Base-by-base conservation (phyloP, 1,284 basidiomycete species). In the Sanghuangporus weigelae region DNA sequence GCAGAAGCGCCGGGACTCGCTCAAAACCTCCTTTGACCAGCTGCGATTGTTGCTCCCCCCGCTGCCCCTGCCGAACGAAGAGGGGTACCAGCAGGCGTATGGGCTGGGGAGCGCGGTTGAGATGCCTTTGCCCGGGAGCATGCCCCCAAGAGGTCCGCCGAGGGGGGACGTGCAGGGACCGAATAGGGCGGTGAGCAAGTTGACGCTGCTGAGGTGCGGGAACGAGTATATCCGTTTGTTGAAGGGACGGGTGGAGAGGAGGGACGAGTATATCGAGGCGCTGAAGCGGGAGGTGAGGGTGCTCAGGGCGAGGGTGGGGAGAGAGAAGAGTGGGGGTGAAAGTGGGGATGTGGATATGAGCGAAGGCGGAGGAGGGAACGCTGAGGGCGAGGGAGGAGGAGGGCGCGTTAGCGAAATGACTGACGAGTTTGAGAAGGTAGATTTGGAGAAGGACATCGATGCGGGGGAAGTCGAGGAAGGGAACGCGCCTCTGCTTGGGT, bases 21-120 rank as follows among this genome's bases (percentile, higher is more conserved):
- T 99, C 68, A 99, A 99, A 77, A 89, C 90, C 10, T 95, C 94
- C 16, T 99, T 96, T 72, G 96, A 99, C 74, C 95, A 98, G 67
- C 83, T 99, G 11, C 91, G 96, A 12, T 76, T 82, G 7, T 80
- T 98, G 12, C 81, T 99, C 0, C 96, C 96, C 0, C 91, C 93
- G 1, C 93, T 98, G 70, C 88, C 92, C 3, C 78, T 93, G 11
- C 90, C 90, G 31, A 84, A 84, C 0, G 89, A 91, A 67, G 85
- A 80, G 60, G 85, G 81, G 57, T 83, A 75, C 68, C 26, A 31
- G 0, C 26, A 31, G 26, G 26, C 26, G 26, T 31, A 31, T 31
- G 26, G 26, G 2, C 26, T 31, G 3, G 26, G 26, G 26, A 31
- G 16, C 10, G 77, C 77, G 0, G 82, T 82, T 67, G 84, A 86